Conservation (phyloP, 1,284 basidiomycete species). For the Ustilago bromivora region DNA sequence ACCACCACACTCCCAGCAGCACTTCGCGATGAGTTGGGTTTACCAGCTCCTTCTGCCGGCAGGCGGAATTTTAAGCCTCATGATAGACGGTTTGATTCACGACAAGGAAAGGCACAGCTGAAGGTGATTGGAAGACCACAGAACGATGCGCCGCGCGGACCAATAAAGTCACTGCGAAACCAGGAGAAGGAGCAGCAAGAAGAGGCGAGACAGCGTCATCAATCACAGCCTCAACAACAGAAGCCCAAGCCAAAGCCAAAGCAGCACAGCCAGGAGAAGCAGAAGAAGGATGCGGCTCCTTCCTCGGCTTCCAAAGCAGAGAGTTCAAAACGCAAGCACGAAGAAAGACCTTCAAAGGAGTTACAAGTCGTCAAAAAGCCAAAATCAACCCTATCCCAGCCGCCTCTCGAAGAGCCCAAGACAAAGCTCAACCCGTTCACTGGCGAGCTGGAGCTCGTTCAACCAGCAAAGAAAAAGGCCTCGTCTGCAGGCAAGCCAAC, state of each 20-base stretch:
- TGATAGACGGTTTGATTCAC: slow-evolving; percentile 19
- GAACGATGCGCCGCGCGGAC: slow-evolving; percentile 19
- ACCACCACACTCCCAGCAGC: slow-evolving; percentile 63
- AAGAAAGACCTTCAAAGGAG: slow-evolving; percentile 16
- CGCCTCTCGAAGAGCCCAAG: slow-evolving; percentile 2
- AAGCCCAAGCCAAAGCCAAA: neutral
- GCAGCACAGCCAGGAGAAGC: neutral
- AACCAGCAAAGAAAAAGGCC: slow-evolving; percentile 2
- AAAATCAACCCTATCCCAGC: slow-evolving; percentile 5
- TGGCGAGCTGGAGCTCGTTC: slow-evolving; percentile 35
- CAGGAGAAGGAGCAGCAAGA: slow-evolving; percentile 42
- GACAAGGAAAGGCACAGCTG: slow-evolving; percentile 23
- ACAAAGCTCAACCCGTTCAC: slow-evolving; percentile 46
- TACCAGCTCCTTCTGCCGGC: slow-evolving; percentile 31
- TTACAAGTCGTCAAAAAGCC: slow-evolving; percentile 39
- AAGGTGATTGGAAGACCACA: slow-evolving; percentile 34
- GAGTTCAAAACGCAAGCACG: slow-evolving; percentile 19
- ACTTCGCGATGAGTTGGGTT: slow-evolving; percentile 63
- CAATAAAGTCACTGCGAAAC: slow-evolving; percentile 44
- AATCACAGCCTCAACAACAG: slow-evolving; percentile 9
- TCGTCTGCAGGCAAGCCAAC: slow-evolving; percentile 27
- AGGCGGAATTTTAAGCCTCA: slow-evolving; percentile 32
- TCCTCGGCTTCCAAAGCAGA: neutral
- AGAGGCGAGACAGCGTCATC: slow-evolving; percentile 11
- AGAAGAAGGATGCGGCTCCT: neutral